Evolutionary conservation across 495 filamentous ascomycete species (phyloP).

Genomic region (Elasticomyces elasticus): DNA sequence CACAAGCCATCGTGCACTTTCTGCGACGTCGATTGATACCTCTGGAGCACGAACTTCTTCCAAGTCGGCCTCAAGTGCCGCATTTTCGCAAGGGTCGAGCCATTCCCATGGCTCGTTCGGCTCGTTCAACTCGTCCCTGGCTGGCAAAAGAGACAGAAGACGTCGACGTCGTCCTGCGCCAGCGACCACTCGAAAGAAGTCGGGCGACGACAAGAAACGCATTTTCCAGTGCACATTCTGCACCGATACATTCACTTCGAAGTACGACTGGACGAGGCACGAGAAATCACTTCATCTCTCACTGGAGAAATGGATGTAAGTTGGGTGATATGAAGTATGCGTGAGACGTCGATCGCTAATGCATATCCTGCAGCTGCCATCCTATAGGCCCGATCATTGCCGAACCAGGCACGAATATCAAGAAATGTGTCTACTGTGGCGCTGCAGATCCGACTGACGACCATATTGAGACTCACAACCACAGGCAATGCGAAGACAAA

Average conservation of each 20-base stretch:
- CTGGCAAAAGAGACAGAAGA: conserved; percentile 54
- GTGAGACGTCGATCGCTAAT: too few relatives aligned
- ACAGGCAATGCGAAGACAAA: conserved; percentile 56
- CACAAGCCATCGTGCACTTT: conserved; percentile 50
- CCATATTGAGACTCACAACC: conserved; percentile 64
- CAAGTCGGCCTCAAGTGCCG: conserved; percentile 10
- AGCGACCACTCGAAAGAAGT: conserved; percentile 36
- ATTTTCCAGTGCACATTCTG: conserved; percentile 81
- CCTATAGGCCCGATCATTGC: conserved; percentile 41
- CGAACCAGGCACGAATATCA: conserved; percentile 34
- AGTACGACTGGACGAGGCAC: conserved; percentile 78
- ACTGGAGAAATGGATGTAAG: conserved; percentile 69
- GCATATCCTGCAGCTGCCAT: too few relatives aligned
- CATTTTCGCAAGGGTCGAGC: conserved; percentile 53
- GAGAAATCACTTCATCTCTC: conserved; percentile 71
- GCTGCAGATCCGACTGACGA: conserved; percentile 44
- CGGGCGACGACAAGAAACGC: conserved; percentile 33
- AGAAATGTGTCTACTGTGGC: conserved; percentile 62
- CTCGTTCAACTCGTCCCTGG: conserved; percentile 48
- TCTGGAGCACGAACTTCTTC: conserved; percentile 7
- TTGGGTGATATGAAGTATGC: too few relatives aligned
- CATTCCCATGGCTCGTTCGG: conserved; percentile 54
- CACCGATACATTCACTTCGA: conserved; percentile 66
- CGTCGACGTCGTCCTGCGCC: conserved; percentile 53
- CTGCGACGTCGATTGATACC: conserved; percentile 61